phyloP scores from a whole-genome alignment of 495 filamentous ascomycete species.

The Xylaria sp. region DNA sequence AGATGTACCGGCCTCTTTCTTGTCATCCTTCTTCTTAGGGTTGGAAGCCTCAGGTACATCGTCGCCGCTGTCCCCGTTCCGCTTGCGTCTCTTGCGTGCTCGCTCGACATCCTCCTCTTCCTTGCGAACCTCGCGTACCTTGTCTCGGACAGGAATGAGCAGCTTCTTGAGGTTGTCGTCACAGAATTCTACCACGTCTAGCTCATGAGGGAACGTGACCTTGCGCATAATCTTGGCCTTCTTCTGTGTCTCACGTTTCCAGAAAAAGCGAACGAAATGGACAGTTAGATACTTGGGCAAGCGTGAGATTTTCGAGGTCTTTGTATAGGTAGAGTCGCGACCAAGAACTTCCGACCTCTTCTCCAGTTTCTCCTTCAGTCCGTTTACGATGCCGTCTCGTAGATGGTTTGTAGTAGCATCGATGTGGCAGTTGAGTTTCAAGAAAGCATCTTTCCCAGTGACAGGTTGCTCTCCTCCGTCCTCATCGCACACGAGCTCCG shows the following conservation, averaged over 20 bases:
- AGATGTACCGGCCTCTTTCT: conserved; percentile 33
- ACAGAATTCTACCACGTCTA: conserved; percentile 95
- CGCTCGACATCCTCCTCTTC: conserved; percentile 91
- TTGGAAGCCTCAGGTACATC: conserved; percentile 45
- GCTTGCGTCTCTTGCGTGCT: conserved; percentile 84
- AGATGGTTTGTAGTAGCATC: conserved; percentile 84
- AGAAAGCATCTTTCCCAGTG: conserved; percentile 73
- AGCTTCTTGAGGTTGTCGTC: conserved; percentile 84
- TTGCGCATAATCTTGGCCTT: conserved; percentile 99
- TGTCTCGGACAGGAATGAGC: conserved; percentile 89
- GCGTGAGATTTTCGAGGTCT: conserved; percentile 84
- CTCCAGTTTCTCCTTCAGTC: conserved; percentile 86
- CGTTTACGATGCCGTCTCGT: conserved; percentile 81
- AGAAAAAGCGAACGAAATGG: conserved; percentile 98
- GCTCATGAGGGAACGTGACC: conserved; percentile 90
- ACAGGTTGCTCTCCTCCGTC: conserved; percentile 77
- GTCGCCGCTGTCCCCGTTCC: conserved; percentile 68
- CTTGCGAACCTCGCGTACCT: conserved; percentile 93
- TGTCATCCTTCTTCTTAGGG: conserved; percentile 43
- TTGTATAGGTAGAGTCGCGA: conserved; percentile 83
- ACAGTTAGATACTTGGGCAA: conserved; percentile 95
- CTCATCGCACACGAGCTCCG: conserved; percentile 83
- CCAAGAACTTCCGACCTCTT: conserved; percentile 82
- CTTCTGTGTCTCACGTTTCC: conserved; percentile 92
- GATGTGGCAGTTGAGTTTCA: conserved; percentile 97